Conservation (phyloP, 2,329 filamentous ascomycete genomes). For the Seiridium unicorne region DNA sequence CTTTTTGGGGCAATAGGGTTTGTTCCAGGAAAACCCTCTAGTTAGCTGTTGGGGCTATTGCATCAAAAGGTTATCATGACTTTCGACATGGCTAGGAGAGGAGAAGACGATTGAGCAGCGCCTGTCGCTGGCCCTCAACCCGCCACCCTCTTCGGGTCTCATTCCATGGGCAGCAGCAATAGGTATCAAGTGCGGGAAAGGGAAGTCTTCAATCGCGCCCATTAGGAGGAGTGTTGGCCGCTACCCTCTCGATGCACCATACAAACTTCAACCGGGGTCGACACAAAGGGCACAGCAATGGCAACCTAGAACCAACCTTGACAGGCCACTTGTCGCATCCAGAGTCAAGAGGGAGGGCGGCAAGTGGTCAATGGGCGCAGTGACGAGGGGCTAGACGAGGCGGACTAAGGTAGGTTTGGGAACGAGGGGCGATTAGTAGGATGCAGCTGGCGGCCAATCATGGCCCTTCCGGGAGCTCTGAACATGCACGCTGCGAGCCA, state of each 20-base stretch:
- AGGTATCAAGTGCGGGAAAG: no score
- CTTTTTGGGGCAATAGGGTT: no score
- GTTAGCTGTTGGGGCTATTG: no score
- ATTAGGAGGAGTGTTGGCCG: no score
- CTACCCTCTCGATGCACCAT: not conserved
- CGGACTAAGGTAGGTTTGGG: slow-evolving; percentile 2
- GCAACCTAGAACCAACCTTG: not conserved
- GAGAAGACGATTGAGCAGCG: no score
- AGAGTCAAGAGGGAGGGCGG: not conserved
- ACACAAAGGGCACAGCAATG: not conserved
- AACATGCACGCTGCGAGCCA: not conserved
- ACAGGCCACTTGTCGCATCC: not conserved
- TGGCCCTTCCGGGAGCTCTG: not conserved
- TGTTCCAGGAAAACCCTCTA: no score
- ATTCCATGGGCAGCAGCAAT: no score
- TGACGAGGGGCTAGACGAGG: not conserved
- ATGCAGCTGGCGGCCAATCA: not conserved
- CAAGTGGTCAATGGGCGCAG: not conserved
- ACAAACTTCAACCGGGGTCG: not conserved
- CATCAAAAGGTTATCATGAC: no score
- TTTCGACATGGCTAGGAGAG: no score
- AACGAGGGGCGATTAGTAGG: not conserved
- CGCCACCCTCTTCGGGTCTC: no score
- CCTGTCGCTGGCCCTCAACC: no score
- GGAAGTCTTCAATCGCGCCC: no score